These are phyloP conservation scores for Phyllosticta citribraziliensis DNA, from an alignment of 2,329 filamentous ascomycete genomes.

Conservation along the genomic window DNA sequence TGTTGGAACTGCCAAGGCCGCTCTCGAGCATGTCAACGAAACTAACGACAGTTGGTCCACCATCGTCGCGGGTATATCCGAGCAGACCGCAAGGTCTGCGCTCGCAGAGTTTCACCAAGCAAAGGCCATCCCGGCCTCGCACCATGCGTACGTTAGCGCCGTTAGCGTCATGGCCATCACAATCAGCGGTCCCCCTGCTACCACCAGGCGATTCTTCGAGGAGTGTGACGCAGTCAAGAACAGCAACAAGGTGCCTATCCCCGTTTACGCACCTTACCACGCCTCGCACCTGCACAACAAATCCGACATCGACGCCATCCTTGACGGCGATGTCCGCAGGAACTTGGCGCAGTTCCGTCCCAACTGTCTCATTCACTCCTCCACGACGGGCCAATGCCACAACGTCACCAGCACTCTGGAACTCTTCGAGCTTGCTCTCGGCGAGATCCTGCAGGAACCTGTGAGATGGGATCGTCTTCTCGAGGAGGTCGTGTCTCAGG, in stretches of 20 bases:
- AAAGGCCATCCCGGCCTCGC: constrained; percentile 41
- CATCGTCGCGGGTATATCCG: constrained; percentile 49
- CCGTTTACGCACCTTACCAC: constrained; percentile 51
- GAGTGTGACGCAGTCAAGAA: constrained; percentile 39
- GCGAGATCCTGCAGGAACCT: constrained; percentile 37
- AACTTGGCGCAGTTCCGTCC: constrained; percentile 35
- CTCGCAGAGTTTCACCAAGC: constrained; percentile 50
- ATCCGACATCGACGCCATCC: constrained; percentile 42
- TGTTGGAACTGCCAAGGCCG: constrained; percentile 33
- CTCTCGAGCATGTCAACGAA: constrained; percentile 43
- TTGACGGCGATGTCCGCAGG: constrained; percentile 31
- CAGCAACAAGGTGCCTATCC: constrained; percentile 42
- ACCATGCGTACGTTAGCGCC: constrained; percentile 48
- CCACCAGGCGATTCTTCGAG: constrained; percentile 42
- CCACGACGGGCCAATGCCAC: constrained; percentile 36
- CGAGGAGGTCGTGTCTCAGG: constrained; percentile 38
- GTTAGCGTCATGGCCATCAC: constrained; percentile 50
- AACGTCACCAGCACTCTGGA: constrained; percentile 37
- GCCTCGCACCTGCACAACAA: constrained; percentile 45
- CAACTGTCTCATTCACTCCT: constrained; percentile 36
- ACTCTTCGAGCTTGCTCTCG: constrained; percentile 33
- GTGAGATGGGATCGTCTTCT: constrained; percentile 42
- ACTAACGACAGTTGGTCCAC: constrained; percentile 57
- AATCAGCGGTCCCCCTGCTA: constrained; percentile 48
- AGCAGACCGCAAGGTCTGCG: constrained; percentile 41